Conservation (phyloP, 2,329 filamentous ascomycete genomes). For the Phialophora macrospora region DNA sequence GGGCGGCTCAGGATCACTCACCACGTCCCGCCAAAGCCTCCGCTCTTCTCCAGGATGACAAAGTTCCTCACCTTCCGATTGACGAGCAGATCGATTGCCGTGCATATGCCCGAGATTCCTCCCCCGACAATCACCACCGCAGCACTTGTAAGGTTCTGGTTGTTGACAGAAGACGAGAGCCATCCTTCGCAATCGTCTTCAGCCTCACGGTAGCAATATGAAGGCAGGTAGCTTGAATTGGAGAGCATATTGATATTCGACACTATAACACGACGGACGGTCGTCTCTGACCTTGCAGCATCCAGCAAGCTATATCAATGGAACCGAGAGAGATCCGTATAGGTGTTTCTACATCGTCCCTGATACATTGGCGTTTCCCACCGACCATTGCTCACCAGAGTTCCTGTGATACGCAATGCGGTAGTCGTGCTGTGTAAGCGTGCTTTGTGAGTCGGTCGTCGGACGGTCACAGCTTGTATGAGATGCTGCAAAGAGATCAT, state of each 20-base stretch:
- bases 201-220: conserved; percentile 1
- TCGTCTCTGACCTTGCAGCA: not conserved
- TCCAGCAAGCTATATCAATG: not conserved
- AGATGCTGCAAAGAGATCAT: conserved; percentile 10
- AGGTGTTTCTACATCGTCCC: not conserved
- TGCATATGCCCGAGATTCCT: conserved; percentile 53
- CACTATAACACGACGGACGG: not conserved
- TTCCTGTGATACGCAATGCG: conserved; percentile 18
- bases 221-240: conserved; percentile 18
- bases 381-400: not conserved
- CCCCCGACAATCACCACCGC: conserved; percentile 63
- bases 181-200: not conserved
- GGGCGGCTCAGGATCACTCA: conserved; percentile 1
- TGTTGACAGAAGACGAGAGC: conserved; percentile 3
- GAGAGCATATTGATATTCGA: conserved; percentile 14
- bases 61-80: conserved; percentile 58
- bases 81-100: conserved; percentile 58
- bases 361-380: not conserved
- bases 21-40: conserved; percentile 51
- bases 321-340: not conserved
- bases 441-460: not conserved
- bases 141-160: conserved; percentile 39
- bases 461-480: not conserved
- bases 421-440: conserved; percentile 8
- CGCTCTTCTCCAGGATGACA: conserved; percentile 61